phyloP scores from a whole-genome alignment of 2,329 filamentous ascomycete genomes.

The Neopestalotiopsis rosae region DNA sequence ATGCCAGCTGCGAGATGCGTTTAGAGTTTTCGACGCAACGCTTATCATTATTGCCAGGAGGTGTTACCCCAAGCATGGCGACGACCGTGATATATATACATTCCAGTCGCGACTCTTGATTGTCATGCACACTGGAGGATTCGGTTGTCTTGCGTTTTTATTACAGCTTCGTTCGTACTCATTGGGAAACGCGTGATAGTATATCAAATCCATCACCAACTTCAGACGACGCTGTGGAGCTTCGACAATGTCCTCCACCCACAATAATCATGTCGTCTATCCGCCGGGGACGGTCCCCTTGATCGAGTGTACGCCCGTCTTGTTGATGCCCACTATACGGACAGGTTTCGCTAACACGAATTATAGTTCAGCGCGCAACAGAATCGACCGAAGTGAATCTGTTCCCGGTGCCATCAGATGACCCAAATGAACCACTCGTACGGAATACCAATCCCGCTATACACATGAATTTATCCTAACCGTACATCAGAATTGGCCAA shows the following conservation, averaged over 20 bases:
- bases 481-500: constrained; percentile 34
- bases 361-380: constrained; percentile 10
- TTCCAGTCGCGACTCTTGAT: background rate
- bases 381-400: constrained; percentile 13
- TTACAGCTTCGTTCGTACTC: background rate
- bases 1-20: background rate
- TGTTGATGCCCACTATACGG: background rate
- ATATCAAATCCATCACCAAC: background rate
- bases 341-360: background rate
- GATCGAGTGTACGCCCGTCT: constrained; percentile 14
- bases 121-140: background rate
- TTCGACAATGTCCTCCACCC: background rate
- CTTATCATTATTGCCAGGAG: background rate
- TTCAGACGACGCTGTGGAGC: background rate
- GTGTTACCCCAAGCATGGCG: background rate
- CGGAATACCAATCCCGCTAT: background rate
- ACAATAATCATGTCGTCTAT: constrained; percentile 15
- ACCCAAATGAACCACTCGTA: constrained; percentile 40
- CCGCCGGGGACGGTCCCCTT: constrained; percentile 23
- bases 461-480: background rate
- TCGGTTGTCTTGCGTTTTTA: background rate
- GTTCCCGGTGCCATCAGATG: constrained; percentile 18
- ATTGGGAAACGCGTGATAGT: too few species aligned
- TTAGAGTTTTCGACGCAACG: background rate
- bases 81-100: constrained; percentile 1